phyloP scores from a whole-genome alignment of 1,139 yeast genomes.

The Zygoascus hellenicus region DNA sequence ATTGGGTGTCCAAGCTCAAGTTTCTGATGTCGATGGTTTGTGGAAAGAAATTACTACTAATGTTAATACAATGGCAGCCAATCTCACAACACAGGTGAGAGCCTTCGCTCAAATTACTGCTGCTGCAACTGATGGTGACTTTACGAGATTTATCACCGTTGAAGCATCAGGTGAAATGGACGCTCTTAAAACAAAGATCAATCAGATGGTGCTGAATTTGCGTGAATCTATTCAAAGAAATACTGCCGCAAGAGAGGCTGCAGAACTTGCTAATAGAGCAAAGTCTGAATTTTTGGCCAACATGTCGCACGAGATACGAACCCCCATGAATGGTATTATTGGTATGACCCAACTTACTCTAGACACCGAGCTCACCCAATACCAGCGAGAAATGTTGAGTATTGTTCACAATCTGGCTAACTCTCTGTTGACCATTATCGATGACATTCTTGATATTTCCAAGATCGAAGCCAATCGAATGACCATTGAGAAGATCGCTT shows the following conservation, averaged over 20 bases:
- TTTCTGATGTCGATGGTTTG: constrained; percentile 81
- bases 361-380: constrained; percentile 81
- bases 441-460: constrained; percentile 83
- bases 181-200: constrained; percentile 81
- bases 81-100: constrained; percentile 84
- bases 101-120: constrained; percentile 93
- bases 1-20: constrained; percentile 87
- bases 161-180: constrained; percentile 95
- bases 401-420: constrained; percentile 84
- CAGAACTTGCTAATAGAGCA: constrained; percentile 85
- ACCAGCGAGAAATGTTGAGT: constrained; percentile 83
- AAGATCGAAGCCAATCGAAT: constrained; percentile 88
- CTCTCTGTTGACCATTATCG: constrained; percentile 76
- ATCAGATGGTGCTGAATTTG: constrained; percentile 83
- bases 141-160: constrained; percentile 81
- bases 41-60: constrained; percentile 94
- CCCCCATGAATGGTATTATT: constrained; percentile 88
- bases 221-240: constrained; percentile 87
- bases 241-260: constrained; percentile 91
- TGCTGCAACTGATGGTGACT: constrained; percentile 91
- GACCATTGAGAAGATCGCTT: constrained; percentile 86
- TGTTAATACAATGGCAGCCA: constrained; percentile 89
- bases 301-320: constrained; percentile 87
- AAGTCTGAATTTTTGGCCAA: constrained; percentile 87
- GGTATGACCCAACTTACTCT: constrained; percentile 88